Evolutionary conservation across 2,329 filamentous ascomycete species (phyloP), one percentile per base, ranked within the genome.

Genomic region (Plectosphaerella sp.): DNA sequence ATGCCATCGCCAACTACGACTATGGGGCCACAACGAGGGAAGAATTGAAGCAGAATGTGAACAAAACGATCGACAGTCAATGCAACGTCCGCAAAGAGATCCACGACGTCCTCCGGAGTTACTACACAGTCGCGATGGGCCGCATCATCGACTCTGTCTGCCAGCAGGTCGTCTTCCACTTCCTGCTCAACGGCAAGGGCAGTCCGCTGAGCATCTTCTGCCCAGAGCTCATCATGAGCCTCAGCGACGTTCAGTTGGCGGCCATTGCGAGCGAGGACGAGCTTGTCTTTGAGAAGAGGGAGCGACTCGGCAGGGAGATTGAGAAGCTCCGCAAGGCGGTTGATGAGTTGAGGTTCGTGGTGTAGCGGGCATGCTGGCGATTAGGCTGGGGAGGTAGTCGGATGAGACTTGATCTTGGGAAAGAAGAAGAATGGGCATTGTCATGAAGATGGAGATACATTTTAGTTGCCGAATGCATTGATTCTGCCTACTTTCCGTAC

Each of bases 91-190:
- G 72, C 4, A 69, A 78, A 35, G 74, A 83, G 10, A 76, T 88
- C 5, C 80, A 86, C 51, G 78, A 88, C 53, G 77, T 80, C 1
- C 69, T 89, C 0, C 64, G 72, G 25, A 72, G 77, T 2, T 89
- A 85, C 64, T 88, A 89, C 68, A 74, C 80, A 24, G 77, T 87
- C 1, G 73, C 83, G 0, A 72, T 71, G 12, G 79, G 80, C 59
- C 76, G 83, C 0, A 87, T 89, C 52, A 75, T 86, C 2, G 86
- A 89, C 57, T 77, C 72, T 3, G 64, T 90, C 2, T 83, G 74
- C 59, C 75, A 77, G 54, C 84, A 88, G 56, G 80, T 75, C 0
- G 68, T 80, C 2, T 75, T 79, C 43, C 67, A 83, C 59, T 72
- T 73, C 53, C 70, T 89, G 0, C 64, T 87, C 0, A 67, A 66